Percentiles rank a stretch among this genome's conserved stretches.
Conservation (phyloP, 2,329 filamentous ascomycete species). For the Bipolaris victoriae region DNA sequence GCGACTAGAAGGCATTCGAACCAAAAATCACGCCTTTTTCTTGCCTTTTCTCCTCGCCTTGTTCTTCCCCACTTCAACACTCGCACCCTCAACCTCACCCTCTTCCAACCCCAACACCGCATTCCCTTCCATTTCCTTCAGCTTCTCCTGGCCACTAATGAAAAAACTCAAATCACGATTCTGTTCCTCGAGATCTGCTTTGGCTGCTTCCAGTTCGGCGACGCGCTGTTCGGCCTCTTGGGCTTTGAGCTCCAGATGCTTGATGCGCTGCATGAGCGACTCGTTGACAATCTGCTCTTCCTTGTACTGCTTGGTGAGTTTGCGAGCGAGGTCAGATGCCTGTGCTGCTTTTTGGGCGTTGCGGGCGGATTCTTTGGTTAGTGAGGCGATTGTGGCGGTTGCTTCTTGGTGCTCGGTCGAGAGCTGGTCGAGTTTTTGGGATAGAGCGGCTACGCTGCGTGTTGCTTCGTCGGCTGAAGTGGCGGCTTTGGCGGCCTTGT, state of each 20-base stretch:
- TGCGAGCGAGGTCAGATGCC: constrained; percentile 76
- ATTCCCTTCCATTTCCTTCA: constrained; percentile 71
- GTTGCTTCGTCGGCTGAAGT: constrained; percentile 68
- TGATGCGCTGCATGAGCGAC: constrained; percentile 81
- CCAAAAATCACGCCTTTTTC: constrained; percentile 23
- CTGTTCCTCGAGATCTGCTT: constrained; percentile 79
- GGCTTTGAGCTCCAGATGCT: constrained; percentile 67
- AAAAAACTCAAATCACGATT: constrained; percentile 88
- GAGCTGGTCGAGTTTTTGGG: constrained; percentile 60
- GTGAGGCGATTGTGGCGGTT: constrained; percentile 64
- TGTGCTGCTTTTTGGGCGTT: constrained; percentile 65
- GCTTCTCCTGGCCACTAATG: constrained; percentile 80
- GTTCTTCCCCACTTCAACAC: constrained; percentile 35
- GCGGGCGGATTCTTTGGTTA: constrained; percentile 75
- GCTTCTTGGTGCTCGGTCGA: constrained; percentile 60
- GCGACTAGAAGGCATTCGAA: not conserved
- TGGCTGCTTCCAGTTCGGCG: constrained; percentile 56
- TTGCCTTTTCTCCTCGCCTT: constrained; percentile 32
- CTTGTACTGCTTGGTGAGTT: constrained; percentile 74
- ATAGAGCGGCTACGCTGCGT: constrained; percentile 56
- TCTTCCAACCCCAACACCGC: constrained; percentile 72
- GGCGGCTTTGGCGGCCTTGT: constrained; percentile 81
- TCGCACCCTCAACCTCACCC: constrained; percentile 63
- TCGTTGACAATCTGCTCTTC: constrained; percentile 88
- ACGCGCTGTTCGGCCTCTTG: constrained; percentile 59